Base-by-base conservation (phyloP, 805 yeast species). In the Starmerella kuoi region DNA sequence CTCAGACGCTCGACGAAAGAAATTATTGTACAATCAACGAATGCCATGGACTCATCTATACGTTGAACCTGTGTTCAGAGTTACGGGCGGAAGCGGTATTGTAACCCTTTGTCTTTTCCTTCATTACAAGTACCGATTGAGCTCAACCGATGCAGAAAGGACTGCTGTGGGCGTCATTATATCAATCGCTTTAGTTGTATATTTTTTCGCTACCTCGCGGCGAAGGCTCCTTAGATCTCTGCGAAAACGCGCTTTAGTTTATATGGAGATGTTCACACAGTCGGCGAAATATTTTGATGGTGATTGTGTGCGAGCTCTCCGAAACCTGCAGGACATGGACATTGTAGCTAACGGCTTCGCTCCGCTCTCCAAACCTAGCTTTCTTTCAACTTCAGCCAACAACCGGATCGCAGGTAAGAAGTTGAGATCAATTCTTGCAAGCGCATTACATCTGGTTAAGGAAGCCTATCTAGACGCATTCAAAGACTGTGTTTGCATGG, bases 11-110 rank as follows among this genome's bases (percentile, higher is more conserved):
- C 45, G 52, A 6, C 46, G 57, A 5, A 27, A 27, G 5, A 37
- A 38, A 4, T 42, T 53, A n/a, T 31, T 53, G 15, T 52, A 42
- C 33, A 40, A 42, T 35, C 44, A 19, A 27, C 20, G 35, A n/a
- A 44, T 47, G 19, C 52, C 52, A 4, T 45, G 47, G 48, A 43
- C 45, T 4, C 34, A 42, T 17, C 27, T 49, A 3, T 36, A 37
- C 15, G 38, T 41, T 3, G 42, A 44, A 23, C 21, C 40, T 9
- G 42, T 47, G 30, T 52, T 51, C 38, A 55, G 59, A 55, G 57
- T 49, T 1, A 60, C 64, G 12, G 61, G 63, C 14, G 63, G 64
- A 15, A 65, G 65, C 15, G 56, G 60, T 31, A 44, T 63, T 11
- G 51, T 61, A 14, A 61, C 59, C 1, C 49, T 63, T 6, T 58